phyloP scores from a whole-genome alignment of 2,329 filamentous ascomycete species.

The Epicoccum nigrum region DNA sequence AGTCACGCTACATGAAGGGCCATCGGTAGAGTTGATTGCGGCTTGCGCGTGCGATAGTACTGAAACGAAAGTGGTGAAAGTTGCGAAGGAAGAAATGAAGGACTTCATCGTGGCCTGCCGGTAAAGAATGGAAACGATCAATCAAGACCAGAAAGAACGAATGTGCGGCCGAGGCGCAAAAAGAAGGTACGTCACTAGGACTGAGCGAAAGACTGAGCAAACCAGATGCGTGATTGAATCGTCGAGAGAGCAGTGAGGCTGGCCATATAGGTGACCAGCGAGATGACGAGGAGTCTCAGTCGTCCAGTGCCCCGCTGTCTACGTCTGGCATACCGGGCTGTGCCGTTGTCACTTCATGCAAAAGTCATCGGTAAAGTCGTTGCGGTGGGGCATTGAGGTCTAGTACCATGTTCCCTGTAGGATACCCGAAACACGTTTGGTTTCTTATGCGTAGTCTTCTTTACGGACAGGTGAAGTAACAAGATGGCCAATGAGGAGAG shows the following conservation, averaged over 20 bases:
- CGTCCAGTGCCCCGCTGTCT: constrained; percentile 22
- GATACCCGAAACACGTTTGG: constrained; percentile 40
- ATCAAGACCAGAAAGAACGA: constrained; percentile 30
- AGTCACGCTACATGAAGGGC: constrained; percentile 28
- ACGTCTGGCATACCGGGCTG: constrained; percentile 22
- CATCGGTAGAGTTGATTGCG: constrained; percentile 24
- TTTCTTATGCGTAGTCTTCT: constrained; percentile 21
- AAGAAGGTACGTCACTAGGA: constrained; percentile 32
- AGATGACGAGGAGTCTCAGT: constrained; percentile 21
- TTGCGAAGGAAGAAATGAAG: constrained; percentile 29
- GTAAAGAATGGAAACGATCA: constrained; percentile 35
- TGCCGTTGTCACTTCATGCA: constrained; percentile 31
- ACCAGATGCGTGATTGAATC: constrained; percentile 7
- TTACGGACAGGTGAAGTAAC: background rate
- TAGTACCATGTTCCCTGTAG: constrained; percentile 20
- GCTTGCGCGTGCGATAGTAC: constrained; percentile 24
- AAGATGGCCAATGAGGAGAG: background rate
- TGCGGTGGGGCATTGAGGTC: background rate
- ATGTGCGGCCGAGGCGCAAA: constrained; percentile 22
- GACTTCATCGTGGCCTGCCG: constrained; percentile 39
- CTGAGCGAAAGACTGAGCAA: constrained; percentile 32
- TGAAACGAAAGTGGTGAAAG: constrained; percentile 24
- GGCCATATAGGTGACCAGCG: constrained; percentile 15
- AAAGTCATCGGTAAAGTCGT: background rate
- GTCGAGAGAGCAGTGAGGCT: background rate